A percentile compares a stretch with the other conserved stretches of the same genome.
Conservation (phyloP, 75 land plant species). For the Sequoia sempervirens region DNA sequence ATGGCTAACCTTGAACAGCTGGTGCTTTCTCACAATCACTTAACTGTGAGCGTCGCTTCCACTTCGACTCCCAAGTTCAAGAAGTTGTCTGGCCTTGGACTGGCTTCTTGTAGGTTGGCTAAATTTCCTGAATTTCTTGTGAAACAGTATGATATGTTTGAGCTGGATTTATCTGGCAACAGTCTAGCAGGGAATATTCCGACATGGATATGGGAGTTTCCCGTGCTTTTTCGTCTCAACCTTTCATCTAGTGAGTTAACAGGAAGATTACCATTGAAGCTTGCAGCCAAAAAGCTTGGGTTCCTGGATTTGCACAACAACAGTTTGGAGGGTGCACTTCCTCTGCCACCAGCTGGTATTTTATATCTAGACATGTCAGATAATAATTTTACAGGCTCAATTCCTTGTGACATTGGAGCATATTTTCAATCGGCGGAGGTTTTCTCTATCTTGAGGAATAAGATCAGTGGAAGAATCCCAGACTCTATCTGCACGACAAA, state of each 20-base stretch:
- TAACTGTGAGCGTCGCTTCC: background rate
- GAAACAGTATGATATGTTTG: constrained; percentile 16
- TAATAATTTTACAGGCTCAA: background rate
- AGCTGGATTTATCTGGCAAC: constrained; percentile 31
- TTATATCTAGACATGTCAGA: background rate
- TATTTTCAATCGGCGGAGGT: background rate
- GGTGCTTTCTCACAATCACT: background rate
- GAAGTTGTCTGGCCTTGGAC: background rate
- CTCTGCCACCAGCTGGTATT: constrained; percentile 11
- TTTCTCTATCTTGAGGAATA: too few relatives aligned
- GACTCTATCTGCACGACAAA: too few relatives aligned
- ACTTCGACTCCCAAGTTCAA: background rate
- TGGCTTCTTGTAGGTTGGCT: constrained; percentile 3
- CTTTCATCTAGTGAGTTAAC: constrained; percentile 15
- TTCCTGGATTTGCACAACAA: constrained; percentile 42
- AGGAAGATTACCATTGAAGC: constrained; percentile 23
- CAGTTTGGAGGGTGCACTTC: constrained; percentile 42
- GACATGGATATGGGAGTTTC: constrained; percentile 17
- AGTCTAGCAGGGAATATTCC: constrained; percentile 35
- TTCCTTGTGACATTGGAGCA: background rate
- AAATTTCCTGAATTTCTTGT: constrained; percentile 21
- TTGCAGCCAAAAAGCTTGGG: constrained; percentile 25
- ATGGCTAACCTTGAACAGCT: background rate
- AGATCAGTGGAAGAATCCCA: too few relatives aligned
- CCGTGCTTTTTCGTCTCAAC: constrained; percentile 25